Evolutionary conservation across 129 eudicot genomes (phyloP).

Genomic region (Flaveria trinervia): DNA sequence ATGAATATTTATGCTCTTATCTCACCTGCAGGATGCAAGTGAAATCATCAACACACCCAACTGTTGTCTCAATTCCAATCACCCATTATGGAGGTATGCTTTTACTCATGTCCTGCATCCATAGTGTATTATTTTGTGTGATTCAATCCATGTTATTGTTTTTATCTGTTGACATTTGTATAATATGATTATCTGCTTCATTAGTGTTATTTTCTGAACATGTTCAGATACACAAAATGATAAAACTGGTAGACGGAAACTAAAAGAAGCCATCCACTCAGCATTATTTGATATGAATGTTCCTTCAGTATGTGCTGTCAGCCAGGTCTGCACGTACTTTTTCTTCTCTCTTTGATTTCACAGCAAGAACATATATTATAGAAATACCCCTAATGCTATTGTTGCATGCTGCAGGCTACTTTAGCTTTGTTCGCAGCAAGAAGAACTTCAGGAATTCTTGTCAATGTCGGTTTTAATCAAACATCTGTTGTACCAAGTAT

Average conservation of each 20-base stretch:
- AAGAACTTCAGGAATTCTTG: conserved; percentile 88
- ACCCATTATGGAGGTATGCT: conserved; percentile 79
- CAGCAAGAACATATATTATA: neutral
- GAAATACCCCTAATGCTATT: conserved; percentile 25
- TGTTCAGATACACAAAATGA: conserved; percentile 76
- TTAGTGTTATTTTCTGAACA: neutral
- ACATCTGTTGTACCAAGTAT: conserved; percentile 96
- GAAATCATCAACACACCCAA: conserved; percentile 78
- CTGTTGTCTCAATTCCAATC: conserved; percentile 83
- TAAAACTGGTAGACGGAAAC: conserved; percentile 77
- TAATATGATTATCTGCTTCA: conserved; percentile 4
- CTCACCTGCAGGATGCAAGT: conserved; percentile 86
- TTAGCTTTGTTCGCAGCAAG: conserved; percentile 91
- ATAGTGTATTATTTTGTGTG: conserved; percentile 11
- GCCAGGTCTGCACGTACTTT: conserved; percentile 58
- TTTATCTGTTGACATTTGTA: conserved; percentile 13
- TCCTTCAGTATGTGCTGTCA: conserved; percentile 92
- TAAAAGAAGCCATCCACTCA: conserved; percentile 70
- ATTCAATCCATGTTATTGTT: conserved; percentile 6
- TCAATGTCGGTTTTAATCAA: conserved; percentile 86
- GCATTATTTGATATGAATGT: conserved; percentile 91
- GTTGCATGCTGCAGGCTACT: conserved; percentile 64
- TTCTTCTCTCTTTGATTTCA: conserved; percentile 6
- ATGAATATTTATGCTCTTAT: neutral
- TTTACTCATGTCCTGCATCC: conserved; percentile 14